Evolutionary conservation across 805 yeast species (phyloP), one percentile per base, ranked within the genome.

Genomic region (Cyberlindnera maritima): DNA sequence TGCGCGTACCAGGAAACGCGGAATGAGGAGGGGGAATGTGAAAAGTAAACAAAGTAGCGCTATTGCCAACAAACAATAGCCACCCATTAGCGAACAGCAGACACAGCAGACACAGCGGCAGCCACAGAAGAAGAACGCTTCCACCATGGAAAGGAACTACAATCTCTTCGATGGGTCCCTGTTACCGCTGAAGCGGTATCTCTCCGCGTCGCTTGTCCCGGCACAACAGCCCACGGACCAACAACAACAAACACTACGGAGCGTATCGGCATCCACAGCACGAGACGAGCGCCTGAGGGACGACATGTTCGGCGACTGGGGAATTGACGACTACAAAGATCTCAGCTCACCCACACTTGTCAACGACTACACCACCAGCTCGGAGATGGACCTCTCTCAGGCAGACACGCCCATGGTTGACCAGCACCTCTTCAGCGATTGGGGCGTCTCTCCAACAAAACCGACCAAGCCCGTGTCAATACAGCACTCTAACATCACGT

Each of bases 271-370:
- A 2, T 13, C 38, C n/a, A 23, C 40, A n/a, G 38, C 32, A 7
- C 21, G 23, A 4, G 47, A 36, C 6, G 42, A 32, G 7, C 37
- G 38, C 19, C 36, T 39, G 3, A 29, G 19, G 11, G 49, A 45
- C 12, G 57, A 49, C 19, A 23, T 43, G 33, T 44, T 57, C 13
- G 63, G 54, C 14, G 62, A 59, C 18, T 58, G 62, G 60, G 66
- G 65, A 0, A 53, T 60, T 12, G 65, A 61, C 19, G 53, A 49
- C 33, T 41, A 33, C 11, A 36, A 46, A 15, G 48, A 51, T 9
- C 32, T 50, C n/a, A 55, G 56, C 35, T 57, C 65, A 0, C 64
- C 64, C 1, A 61, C 65, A 3, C 47, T 61, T 39, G 57, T 61
- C 18, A 58, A 53, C 34, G 59, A 50, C 18, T 48, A 41, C 41